Conservation (phyloP, 176 grass and related monocot species). For the Aegilops speltoides region DNA sequence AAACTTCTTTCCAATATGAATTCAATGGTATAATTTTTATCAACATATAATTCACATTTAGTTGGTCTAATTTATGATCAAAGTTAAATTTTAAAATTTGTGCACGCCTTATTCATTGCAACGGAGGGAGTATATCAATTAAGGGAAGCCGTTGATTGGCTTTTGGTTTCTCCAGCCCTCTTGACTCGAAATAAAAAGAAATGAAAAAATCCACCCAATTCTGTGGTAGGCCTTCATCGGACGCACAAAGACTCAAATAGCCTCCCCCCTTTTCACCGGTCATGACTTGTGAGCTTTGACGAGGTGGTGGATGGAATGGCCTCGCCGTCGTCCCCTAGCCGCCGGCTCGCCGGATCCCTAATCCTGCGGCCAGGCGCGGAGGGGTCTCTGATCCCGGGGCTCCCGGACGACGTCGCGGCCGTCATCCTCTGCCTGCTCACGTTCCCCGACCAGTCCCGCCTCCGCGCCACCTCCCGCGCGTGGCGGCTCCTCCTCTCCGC, state of each 20-base stretch:
- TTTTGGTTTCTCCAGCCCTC: no score
- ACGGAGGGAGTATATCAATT: no score
- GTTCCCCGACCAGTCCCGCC: conserved; percentile 61
- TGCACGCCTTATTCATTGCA: no score
- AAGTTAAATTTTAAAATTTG: no score
- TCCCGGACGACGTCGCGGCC: conserved; percentile 66
- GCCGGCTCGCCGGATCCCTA: conserved; percentile 37
- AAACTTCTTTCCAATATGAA: no score
- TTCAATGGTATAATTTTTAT: no score
- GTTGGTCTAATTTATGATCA: no score
- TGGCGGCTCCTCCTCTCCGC: conserved; percentile 67
- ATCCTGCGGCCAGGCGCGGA: background rate
- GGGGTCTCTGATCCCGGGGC: conserved; percentile 65
- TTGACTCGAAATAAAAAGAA: no score
- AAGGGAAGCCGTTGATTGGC: no score
- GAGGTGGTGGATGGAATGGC: conserved; percentile 36
- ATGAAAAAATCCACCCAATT: background rate
- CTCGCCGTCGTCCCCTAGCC: conserved; percentile 28
- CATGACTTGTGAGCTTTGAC: background rate
- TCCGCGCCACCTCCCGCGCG: conserved; percentile 68
- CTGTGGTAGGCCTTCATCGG: background rate
- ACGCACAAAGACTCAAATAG: background rate
- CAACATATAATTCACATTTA: no score
- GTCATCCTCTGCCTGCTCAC: conserved; percentile 75
- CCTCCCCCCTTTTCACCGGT: background rate